Base-by-base conservation (phyloP, 2,329 filamentous ascomycete genomes). In the Diaporthe amygdali region DNA sequence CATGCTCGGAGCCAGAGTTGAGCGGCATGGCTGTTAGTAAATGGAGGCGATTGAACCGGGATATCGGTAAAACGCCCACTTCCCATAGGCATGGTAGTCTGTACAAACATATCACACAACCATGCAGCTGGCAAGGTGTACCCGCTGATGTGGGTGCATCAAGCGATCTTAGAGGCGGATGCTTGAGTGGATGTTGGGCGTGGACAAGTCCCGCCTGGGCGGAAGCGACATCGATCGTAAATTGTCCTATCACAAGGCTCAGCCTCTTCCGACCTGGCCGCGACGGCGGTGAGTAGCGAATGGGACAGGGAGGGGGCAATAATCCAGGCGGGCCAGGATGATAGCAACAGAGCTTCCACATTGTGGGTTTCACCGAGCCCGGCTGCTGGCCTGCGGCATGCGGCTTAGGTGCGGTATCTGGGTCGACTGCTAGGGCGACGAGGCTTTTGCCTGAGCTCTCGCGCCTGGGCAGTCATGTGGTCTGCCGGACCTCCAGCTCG, bases 191-290 rank as follows among this genome's bases (percentile, higher is more conserved):
- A 59, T 54, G 49, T 55, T 44, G 51, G 37, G 30, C 27, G 44
- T 68, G 52, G 66, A 52, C 37, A 56, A n/a, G 41, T 68, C 41
- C 66, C 66, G 55, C 52, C 52, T 59, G 52, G 68, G 25, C 37
- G 68, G 46, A 66, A 66, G 68, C 46, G 68, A 70, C 56, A 41
- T 66, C 3, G 25, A 46, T 72, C 72, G 72, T 73, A 73, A 56
- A 64, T 54, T 39, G 70, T 68, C 72, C 72, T 73, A 73, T 73
- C 72, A 73, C 59, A 73, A 73, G 46, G 49, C 71, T 68, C 69
- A 68, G 71, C 68, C 70, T 51, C 55, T 73, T 44, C 70, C 70
- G 66, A 73, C 46, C 32, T 37, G 39, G 25, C 46, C 47, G 39
- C 27, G 37, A 49, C 51, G 46, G 68, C 70, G 72, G 63, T 70